A percentile compares a stretch with the other conserved stretches of the same genome.
Conservation (phyloP, 2,329 filamentous ascomycete genomes). For the Endothia cerciana region DNA sequence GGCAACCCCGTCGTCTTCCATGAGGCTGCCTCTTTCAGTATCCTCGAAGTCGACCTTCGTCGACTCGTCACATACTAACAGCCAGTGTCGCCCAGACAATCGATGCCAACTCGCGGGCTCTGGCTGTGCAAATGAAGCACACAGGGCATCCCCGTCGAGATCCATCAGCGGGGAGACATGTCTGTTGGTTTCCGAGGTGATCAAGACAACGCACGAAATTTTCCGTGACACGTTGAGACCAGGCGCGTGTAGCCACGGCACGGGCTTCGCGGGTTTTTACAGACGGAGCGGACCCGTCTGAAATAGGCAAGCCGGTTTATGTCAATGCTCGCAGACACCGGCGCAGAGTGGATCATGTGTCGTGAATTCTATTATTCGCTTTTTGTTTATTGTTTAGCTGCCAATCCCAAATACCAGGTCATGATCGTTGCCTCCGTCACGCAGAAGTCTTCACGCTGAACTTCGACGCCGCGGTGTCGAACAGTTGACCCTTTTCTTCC, state of each 20-base stretch:
- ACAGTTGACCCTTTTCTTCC: conserved; percentile 82
- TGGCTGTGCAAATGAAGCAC: not conserved
- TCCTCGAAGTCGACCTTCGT: not conserved
- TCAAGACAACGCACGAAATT: not conserved
- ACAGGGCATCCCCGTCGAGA: not conserved
- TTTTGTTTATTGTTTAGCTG: conserved; percentile 13
- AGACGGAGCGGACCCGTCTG: not conserved
- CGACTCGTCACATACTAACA: not conserved
- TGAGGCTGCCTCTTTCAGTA: not conserved
- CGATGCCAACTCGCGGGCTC: not conserved
- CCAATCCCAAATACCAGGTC: conserved; percentile 13
- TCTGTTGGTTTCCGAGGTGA: not conserved
- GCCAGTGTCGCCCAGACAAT: not conserved
- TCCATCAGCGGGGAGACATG: not conserved
- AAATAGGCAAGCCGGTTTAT: not conserved
- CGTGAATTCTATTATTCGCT: conserved; percentile 20
- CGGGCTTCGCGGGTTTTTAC: not conserved
- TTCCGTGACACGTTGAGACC: not conserved
- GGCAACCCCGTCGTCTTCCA: not conserved
- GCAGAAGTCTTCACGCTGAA: conserved; percentile 81
- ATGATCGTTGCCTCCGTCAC: conserved; percentile 37
- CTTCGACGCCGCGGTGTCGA: conserved; percentile 84
- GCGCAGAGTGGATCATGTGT: conserved; percentile 7
- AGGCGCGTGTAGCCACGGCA: not conserved
- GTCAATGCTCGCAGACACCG: not conserved